Conservation (phyloP, 345 rosid species). For the Raphanus raphanistrum region DNA sequence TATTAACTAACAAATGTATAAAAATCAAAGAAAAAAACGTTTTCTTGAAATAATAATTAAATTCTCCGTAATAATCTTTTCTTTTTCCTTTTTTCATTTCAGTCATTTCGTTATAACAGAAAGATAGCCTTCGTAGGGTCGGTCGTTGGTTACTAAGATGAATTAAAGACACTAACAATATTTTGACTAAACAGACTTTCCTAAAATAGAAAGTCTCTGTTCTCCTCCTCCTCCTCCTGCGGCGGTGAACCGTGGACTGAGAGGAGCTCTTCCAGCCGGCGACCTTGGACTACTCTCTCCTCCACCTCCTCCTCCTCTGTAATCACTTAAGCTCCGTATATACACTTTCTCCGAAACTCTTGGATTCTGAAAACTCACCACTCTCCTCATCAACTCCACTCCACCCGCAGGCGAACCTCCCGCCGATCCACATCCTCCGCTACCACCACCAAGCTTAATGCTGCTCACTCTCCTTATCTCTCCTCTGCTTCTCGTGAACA, state of each 20-base stretch:
- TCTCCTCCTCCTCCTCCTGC: constrained; percentile 36
- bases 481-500: constrained; percentile 83
- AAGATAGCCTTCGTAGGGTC: no score
- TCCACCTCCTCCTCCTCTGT: constrained; percentile 42
- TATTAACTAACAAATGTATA: no score
- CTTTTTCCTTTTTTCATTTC: no score
- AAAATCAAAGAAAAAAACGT: no score
- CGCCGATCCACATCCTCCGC: constrained; percentile 36
- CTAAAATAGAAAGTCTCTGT: constrained; percentile 58
- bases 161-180: background rate
- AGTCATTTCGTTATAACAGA: no score
- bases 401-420: constrained; percentile 47
- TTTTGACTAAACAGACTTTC: constrained; percentile 54
- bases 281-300: constrained; percentile 57
- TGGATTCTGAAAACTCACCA: constrained; percentile 56
- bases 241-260: constrained; percentile 47
- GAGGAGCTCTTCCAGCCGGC: constrained; percentile 55
- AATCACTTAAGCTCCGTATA: constrained; percentile 60
- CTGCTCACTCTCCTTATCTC: constrained; percentile 73
- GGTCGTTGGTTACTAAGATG: no score
- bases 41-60: no score
- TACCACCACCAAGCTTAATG: constrained; percentile 50
- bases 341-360: constrained; percentile 54
- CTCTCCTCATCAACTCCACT: constrained; percentile 41
- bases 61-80: no score